Conservation (phyloP, 768 basidiomycete genomes). For the Auricularia auricula-judae region DNA sequence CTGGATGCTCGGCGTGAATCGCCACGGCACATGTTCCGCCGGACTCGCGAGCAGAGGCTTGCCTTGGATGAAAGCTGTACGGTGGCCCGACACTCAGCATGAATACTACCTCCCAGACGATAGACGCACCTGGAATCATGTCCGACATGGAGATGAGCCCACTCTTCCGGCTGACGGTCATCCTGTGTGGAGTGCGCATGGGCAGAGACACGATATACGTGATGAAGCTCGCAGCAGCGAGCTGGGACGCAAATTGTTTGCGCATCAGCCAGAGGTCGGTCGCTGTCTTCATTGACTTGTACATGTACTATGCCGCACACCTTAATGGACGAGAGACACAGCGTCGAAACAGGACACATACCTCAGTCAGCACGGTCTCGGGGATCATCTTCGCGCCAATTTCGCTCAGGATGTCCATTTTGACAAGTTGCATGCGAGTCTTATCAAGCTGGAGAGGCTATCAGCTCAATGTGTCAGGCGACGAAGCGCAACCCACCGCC, state of each 20-base stretch:
- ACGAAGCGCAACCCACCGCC: background rate
- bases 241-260: constrained; percentile 88
- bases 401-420: constrained; percentile 84
- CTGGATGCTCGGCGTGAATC: constrained; percentile 94
- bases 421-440: constrained; percentile 57
- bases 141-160: constrained; percentile 92
- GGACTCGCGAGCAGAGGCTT: constrained; percentile 57
- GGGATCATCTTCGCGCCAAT: constrained; percentile 80
- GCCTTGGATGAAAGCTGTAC: constrained; percentile 21
- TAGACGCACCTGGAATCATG: constrained; percentile 60
- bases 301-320: constrained; percentile 63
- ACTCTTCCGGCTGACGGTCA: constrained; percentile 81
- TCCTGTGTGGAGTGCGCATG: constrained; percentile 72
- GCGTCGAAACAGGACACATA: constrained; percentile 25
- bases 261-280: constrained; percentile 92
- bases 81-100: no score
- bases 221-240: constrained; percentile 85
- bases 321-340: background rate
- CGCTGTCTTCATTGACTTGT: constrained; percentile 69
- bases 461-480: background rate
- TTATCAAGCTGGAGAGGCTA: constrained; percentile 18
- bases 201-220: constrained; percentile 79
- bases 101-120: constrained; percentile 1
- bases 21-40: constrained; percentile 88
- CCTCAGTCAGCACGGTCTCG: constrained; percentile 74